Conservation (phyloP, 2,329 filamentous ascomycete species). For the Immersiporthe knoxdaviesiana region DNA sequence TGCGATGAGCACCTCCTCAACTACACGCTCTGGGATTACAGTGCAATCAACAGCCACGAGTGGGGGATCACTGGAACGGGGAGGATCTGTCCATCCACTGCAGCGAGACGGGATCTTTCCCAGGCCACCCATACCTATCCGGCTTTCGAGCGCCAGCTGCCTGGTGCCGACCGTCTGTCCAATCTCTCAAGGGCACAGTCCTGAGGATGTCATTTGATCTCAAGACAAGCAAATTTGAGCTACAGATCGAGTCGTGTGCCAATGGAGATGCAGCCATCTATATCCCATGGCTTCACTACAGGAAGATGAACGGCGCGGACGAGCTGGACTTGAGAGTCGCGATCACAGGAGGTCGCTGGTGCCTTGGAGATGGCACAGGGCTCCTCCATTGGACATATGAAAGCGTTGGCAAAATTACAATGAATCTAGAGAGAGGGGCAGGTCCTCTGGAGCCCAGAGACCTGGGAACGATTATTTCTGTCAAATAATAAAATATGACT, state of each 20-base stretch:
- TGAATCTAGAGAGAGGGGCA: neutral
- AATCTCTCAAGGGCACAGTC: conserved; percentile 21
- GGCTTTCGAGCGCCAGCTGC: conserved; percentile 31
- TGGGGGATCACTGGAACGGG: conserved; percentile 36
- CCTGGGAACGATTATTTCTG: conserved; percentile 13
- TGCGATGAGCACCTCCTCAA: conserved; percentile 33
- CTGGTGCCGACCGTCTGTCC: conserved; percentile 33
- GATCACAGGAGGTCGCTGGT: conserved; percentile 2
- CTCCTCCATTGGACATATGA: conserved; percentile 10
- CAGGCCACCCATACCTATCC: conserved; percentile 22
- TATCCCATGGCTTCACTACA: conserved; percentile 19
- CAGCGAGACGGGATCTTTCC: conserved; percentile 33
- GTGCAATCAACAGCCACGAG: conserved; percentile 33
- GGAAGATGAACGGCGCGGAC: neutral
- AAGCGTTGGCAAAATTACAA: neutral
- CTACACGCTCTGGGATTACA: conserved; percentile 34
- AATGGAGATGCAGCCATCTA: conserved; percentile 9
- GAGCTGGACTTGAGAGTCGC: conserved; percentile 8
- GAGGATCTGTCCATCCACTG: conserved; percentile 35
- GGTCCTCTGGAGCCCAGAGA: conserved; percentile 7
- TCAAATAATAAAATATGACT: neutral
- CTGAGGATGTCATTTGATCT: conserved; percentile 16
- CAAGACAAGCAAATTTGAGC: conserved; percentile 3
- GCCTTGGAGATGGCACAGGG: neutral
- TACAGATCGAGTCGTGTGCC: neutral